phyloP scores from a whole-genome alignment of 129 eudicot species.

The Deinandra increscens region DNA sequence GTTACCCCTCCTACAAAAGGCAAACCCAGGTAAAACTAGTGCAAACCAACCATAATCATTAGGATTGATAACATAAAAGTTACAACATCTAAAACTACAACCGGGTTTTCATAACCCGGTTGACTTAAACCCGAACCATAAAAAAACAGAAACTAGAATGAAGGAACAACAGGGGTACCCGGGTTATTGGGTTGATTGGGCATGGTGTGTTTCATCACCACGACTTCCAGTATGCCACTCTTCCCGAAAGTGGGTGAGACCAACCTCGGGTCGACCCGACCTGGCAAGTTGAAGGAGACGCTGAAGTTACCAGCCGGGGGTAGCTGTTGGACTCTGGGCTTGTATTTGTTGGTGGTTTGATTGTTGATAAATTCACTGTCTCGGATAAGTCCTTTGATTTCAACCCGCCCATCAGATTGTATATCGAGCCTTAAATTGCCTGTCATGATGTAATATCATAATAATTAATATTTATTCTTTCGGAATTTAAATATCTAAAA shows the following conservation, averaged over 20 bases:
- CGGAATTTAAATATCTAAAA: background rate
- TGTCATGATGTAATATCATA: conserved; percentile 25
- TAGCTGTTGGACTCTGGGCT: conserved; percentile 46
- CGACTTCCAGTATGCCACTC: conserved; percentile 60
- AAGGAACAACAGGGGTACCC: conserved; percentile 27
- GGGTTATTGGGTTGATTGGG: conserved; percentile 29
- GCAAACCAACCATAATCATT: conserved; percentile 13
- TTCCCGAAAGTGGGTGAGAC: conserved; percentile 35
- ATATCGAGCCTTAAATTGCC: conserved; percentile 50
- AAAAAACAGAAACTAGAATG: conserved; percentile 17
- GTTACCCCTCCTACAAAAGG: conserved; percentile 1
- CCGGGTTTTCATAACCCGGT: conserved; percentile 7
- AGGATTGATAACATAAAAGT: conserved; percentile 8
- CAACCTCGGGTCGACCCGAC: conserved; percentile 67
- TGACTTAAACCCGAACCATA: conserved; percentile 15
- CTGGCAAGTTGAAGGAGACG: conserved; percentile 64
- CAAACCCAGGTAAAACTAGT: conserved; percentile 19
- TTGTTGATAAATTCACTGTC: conserved; percentile 33
- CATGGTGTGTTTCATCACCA: conserved; percentile 44
- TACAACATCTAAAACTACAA: conserved; percentile 22
- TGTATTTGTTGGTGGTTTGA: conserved; percentile 26
- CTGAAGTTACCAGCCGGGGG: conserved; percentile 57
- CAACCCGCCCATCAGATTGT: conserved; percentile 52
- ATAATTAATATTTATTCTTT: background rate
- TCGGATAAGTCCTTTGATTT: conserved; percentile 39